A percentile compares a stretch with the other conserved stretches of the same genome.
Conservation (phyloP, 148 eudicot species). For the Rheum nobile region DNA sequence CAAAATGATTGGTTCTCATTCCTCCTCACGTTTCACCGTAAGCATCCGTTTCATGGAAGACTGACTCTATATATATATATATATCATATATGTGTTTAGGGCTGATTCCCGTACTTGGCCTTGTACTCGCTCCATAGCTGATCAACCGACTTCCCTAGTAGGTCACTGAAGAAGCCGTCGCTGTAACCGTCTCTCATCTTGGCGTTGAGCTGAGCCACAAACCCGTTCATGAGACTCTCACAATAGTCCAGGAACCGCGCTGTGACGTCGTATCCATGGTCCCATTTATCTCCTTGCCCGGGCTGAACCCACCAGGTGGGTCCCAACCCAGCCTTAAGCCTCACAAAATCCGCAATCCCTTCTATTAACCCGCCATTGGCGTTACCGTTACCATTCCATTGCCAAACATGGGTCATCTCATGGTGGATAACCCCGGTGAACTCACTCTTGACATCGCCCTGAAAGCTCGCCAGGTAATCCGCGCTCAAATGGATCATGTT, state of each 20-base stretch:
- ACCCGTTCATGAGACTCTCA: conserved; percentile 24
- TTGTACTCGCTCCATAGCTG: conserved; percentile 19
- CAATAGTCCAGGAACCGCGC: conserved; percentile 45
- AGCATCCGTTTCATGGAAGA: too few relatives aligned
- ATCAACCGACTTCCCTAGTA: conserved; percentile 31
- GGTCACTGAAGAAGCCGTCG: conserved; percentile 20
- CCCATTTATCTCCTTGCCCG: conserved; percentile 39
- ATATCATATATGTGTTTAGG: background rate
- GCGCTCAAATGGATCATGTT: conserved; percentile 28
- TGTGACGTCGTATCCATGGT: conserved; percentile 32
- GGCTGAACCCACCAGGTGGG: conserved; percentile 25
- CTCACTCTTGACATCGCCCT: conserved; percentile 28
- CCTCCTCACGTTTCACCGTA: too few relatives aligned
- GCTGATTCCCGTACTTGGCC: background rate
- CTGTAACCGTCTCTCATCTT: conserved; percentile 28
- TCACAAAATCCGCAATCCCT: conserved; percentile 43
- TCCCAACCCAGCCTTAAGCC: conserved; percentile 35
- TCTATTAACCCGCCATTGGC: conserved; percentile 27
- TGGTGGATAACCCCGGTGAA: conserved; percentile 31
- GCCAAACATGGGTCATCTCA: conserved; percentile 42
- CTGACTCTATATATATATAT: too few relatives aligned
- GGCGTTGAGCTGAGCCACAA: conserved; percentile 34
- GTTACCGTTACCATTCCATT: conserved; percentile 27
- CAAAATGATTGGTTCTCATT: too few relatives aligned
- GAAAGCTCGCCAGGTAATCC: conserved; percentile 21